Percentiles rank a stretch among this genome's conserved stretches.
phyloP scores from a whole-genome alignment of 345 rosid species.

The Erucastrum elatum region DNA sequence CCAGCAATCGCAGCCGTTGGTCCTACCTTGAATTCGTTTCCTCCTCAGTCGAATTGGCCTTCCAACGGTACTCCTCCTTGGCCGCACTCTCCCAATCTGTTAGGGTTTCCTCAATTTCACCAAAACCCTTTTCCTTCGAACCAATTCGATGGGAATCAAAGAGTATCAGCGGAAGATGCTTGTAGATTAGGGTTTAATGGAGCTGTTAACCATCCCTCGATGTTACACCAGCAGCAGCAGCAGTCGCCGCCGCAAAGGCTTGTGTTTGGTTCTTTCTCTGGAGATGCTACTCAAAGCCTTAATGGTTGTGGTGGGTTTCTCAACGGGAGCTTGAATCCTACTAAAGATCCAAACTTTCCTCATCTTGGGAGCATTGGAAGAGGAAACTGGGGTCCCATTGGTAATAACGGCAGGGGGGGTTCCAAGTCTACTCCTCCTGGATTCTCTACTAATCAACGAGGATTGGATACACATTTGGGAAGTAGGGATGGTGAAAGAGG shows the following conservation, averaged over 20 bases:
- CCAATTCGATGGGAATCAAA: conserved; percentile 43
- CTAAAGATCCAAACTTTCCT: conserved; percentile 26
- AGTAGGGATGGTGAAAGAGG: conserved; percentile 14
- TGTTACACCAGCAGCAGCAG: neutral
- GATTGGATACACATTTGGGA: conserved; percentile 36
- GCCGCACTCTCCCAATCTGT: conserved; percentile 46
- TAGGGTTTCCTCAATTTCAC: conserved; percentile 57
- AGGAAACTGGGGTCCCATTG: conserved; percentile 46
- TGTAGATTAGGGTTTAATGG: conserved; percentile 52
- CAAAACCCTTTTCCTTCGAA: conserved; percentile 32
- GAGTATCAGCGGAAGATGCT: conserved; percentile 45
- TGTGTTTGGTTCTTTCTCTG: conserved; percentile 62
- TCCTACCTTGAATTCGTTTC: conserved; percentile 43
- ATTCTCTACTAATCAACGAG: conserved; percentile 38
- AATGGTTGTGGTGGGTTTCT: conserved; percentile 28
- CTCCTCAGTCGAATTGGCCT: conserved; percentile 39
- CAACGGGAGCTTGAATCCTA: conserved; percentile 37
- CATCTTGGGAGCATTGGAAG: conserved; percentile 36
- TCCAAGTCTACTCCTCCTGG: conserved; percentile 41
- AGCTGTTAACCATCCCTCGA: conserved; percentile 39
- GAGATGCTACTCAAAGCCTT: conserved; percentile 42
- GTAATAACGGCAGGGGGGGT: conserved; percentile 34
- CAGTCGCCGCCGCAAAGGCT: conserved; percentile 36
- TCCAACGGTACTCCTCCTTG: conserved; percentile 48
- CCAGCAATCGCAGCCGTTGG: conserved; percentile 91